phyloP scores from a whole-genome alignment of 768 basidiomycete species.

The Filobasidium floriforme region DNA sequence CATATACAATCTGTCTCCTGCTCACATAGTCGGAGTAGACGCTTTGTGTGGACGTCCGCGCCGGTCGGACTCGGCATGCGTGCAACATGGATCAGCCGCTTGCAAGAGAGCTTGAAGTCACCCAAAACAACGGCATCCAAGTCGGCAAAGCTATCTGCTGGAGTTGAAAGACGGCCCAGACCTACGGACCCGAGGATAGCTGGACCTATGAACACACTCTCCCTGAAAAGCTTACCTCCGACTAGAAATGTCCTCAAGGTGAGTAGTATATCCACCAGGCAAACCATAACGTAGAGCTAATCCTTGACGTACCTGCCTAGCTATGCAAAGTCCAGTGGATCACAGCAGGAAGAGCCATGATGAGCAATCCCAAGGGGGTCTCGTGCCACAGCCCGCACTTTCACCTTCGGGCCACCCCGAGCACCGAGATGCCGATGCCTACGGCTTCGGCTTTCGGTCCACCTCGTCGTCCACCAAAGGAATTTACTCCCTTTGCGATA shows the following conservation, averaged over 20 bases:
- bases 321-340: not conserved
- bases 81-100: too few species aligned
- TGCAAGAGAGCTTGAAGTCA: too few species aligned
- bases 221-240: not conserved
- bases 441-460: not conserved
- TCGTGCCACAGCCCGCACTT: not conserved
- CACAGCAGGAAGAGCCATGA: not conserved
- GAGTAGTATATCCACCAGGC: not conserved
- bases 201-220: not conserved
- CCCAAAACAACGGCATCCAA: not conserved
- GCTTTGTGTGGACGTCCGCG: too few species aligned
- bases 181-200: not conserved
- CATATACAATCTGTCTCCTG: too few species aligned
- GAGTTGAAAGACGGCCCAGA: not conserved
- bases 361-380: not conserved
- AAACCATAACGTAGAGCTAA: not conserved
- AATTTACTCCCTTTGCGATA: constrained; percentile 14
- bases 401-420: not conserved
- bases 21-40: too few species aligned
- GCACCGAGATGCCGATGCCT: not conserved
- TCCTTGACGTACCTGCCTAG: not conserved
- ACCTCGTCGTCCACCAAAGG: not conserved
- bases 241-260: not conserved
- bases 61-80: too few species aligned
- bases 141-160: not conserved